These are phyloP conservation scores for Dendrobium nobile DNA, from an alignment of 106 monocot species.

Conservation along the genomic window DNA sequence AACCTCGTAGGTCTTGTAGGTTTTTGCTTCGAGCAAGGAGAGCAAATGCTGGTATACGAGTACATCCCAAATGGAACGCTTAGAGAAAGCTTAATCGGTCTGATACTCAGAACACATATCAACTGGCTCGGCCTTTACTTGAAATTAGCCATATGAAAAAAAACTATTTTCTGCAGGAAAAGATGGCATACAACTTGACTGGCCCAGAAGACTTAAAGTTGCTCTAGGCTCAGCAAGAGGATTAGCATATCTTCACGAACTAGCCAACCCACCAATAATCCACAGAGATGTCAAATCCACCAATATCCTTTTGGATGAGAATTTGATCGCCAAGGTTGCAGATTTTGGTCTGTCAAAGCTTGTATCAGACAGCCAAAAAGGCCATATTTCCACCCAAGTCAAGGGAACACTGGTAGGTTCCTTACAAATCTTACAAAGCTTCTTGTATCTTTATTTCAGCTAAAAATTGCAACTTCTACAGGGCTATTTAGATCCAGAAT, in stretches of 20 bases:
- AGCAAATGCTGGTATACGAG: conserved; percentile 92
- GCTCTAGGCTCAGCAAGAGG: conserved; percentile 72
- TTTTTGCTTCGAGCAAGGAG: conserved; percentile 84
- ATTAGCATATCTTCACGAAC: conserved; percentile 88
- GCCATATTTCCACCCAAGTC: conserved; percentile 60
- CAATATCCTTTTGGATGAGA: conserved; percentile 66
- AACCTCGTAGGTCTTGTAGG: conserved; percentile 77
- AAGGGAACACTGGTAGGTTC: conserved; percentile 57
- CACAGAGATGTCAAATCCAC: conserved; percentile 87
- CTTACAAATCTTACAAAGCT: too few species aligned
- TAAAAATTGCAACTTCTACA: conserved; percentile 6
- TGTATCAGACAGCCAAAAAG: conserved; percentile 44
- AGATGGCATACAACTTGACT: conserved; percentile 38
- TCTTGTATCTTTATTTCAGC: too few species aligned
- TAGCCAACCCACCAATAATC: conserved; percentile 86
- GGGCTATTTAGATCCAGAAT: conserved; percentile 79
- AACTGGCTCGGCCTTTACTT: background rate
- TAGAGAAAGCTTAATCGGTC: conserved; percentile 61
- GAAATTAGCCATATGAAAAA: background rate
- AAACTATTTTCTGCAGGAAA: conserved; percentile 20
- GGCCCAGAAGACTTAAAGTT: conserved; percentile 49
- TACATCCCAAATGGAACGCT: conserved; percentile 77
- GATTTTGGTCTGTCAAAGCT: conserved; percentile 71
- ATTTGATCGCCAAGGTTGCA: conserved; percentile 63
- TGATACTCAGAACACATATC: background rate